Conservation (phyloP, 345 rosid species). For the Arabidopsis arenosa region DNA sequence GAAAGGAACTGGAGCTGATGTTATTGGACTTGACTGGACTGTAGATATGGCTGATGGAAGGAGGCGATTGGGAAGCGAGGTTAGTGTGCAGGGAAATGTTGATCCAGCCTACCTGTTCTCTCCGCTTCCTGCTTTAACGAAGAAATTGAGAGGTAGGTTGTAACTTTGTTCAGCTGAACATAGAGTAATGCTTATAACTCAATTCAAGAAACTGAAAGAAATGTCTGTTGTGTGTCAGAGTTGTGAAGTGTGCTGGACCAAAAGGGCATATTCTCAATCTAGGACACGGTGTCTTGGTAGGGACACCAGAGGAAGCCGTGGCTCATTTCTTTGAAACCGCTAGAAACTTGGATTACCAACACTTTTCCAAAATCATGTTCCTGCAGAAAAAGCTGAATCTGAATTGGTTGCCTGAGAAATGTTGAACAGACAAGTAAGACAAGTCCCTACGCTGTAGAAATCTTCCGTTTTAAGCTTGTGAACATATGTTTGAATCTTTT, state of each 20-base stretch:
- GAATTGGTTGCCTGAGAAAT: conserved; percentile 59
- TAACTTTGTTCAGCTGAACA: conserved; percentile 7
- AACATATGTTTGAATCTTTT: background rate
- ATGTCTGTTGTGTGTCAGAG: conserved; percentile 52
- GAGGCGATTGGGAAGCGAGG: conserved; percentile 65
- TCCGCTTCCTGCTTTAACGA: conserved; percentile 74
- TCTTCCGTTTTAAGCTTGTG: background rate
- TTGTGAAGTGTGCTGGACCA: conserved; percentile 82
- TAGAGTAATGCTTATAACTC: background rate
- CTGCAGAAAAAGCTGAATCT: conserved; percentile 51
- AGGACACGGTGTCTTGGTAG: conserved; percentile 92
- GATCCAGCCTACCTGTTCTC: conserved; percentile 88
- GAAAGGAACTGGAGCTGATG: conserved; percentile 90
- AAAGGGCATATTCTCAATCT: conserved; percentile 88
- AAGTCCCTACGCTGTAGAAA: background rate
- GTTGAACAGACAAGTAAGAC: conserved; percentile 29
- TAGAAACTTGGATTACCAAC: conserved; percentile 64
- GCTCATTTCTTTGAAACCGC: conserved; percentile 88
- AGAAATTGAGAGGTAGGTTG: conserved; percentile 69
- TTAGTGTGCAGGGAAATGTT: conserved; percentile 88
- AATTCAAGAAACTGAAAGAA: conserved; percentile 23
- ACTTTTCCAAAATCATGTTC: conserved; percentile 49
- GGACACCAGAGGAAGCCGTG: conserved; percentile 94
- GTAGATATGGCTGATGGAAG: conserved; percentile 95
- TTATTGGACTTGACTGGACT: conserved; percentile 96